These are phyloP conservation scores for Periglandula ipomoeae DNA, from an alignment of 2,329 filamentous ascomycete genomes.

Conservation along the genomic window DNA sequence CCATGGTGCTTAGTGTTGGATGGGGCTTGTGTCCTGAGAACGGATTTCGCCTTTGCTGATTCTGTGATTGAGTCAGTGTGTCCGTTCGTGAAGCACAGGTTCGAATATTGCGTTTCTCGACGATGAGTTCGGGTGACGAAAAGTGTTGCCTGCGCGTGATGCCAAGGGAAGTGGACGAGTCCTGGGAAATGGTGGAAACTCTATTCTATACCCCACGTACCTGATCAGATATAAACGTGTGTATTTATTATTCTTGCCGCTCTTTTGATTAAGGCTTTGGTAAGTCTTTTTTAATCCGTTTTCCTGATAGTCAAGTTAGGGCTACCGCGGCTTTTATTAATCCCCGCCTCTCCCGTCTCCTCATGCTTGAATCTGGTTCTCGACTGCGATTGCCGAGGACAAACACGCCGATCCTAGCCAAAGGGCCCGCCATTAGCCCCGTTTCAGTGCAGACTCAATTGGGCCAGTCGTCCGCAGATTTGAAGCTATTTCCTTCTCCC, in stretches of 20 bases:
- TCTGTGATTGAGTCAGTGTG: neutral
- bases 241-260: neutral
- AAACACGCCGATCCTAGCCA: slow-evolving; percentile 1
- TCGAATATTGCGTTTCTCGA: neutral
- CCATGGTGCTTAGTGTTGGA: slow-evolving; percentile 26
- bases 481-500: neutral
- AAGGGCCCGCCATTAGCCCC: neutral
- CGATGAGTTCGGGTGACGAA: no score
- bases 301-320: neutral
- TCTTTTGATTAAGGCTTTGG: neutral
- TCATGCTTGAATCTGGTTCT: neutral
- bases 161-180: neutral
- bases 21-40: neutral
- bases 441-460: neutral
- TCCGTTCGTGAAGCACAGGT: neutral
- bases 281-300: neutral
- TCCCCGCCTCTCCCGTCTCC: neutral
- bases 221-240: neutral
- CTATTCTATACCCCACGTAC: neutral
- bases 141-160: no score
- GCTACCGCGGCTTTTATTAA: slow-evolving; percentile 4
- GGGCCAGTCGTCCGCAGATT: neutral
- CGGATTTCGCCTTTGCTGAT: no score
- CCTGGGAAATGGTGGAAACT: neutral
- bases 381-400: slow-evolving; percentile 3